A percentile compares a stretch with the other conserved stretches of the same genome.
Conservation (phyloP, 2,329 filamentous ascomycete genomes). For the Colletotrichum incanum region DNA sequence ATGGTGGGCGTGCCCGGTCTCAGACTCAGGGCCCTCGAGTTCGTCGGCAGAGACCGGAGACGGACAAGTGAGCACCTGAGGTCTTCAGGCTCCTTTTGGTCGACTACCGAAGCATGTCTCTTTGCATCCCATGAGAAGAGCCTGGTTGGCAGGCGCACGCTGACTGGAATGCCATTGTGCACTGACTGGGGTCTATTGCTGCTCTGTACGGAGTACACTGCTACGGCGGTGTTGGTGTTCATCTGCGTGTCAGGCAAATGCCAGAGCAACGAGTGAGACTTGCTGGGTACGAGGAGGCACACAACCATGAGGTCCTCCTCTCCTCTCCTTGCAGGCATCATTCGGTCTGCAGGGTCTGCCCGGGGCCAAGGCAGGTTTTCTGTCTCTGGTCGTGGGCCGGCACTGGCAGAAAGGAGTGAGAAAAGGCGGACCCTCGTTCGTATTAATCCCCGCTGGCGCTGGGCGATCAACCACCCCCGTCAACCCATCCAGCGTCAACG, state of each 20-base stretch:
- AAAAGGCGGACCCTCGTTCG: conserved; percentile 36
- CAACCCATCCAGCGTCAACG: conserved; percentile 18
- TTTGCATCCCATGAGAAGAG: conserved; percentile 1
- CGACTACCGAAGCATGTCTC: neutral
- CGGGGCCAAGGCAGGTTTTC: conserved; percentile 34
- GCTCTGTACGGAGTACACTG: neutral
- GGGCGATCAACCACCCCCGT: conserved; percentile 35
- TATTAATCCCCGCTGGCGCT: conserved; percentile 40
- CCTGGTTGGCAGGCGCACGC: conserved; percentile 1
- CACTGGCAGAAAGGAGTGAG: conserved; percentile 33
- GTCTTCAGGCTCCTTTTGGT: conserved; percentile 19
- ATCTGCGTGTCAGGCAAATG: neutral
- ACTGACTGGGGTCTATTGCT: conserved; percentile 4
- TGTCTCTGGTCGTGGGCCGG: conserved; percentile 34
- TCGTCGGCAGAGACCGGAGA: neutral
- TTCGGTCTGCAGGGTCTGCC: conserved; percentile 30
- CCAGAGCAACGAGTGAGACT: conserved; percentile 1
- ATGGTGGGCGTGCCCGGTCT: conserved; percentile 5
- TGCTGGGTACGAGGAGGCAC: neutral
- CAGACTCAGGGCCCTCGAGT: conserved; percentile 25
- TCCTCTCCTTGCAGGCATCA: conserved; percentile 24
- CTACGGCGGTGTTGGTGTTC: neutral
- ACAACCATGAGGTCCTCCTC: neutral
- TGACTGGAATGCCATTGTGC: conserved; percentile 12
- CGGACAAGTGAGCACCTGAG: neutral